A percentile compares a stretch with the other conserved stretches of the same genome.
phyloP scores from a whole-genome alignment of 2,329 filamentous ascomycete species.

The Chalaropsis ovoidea region DNA sequence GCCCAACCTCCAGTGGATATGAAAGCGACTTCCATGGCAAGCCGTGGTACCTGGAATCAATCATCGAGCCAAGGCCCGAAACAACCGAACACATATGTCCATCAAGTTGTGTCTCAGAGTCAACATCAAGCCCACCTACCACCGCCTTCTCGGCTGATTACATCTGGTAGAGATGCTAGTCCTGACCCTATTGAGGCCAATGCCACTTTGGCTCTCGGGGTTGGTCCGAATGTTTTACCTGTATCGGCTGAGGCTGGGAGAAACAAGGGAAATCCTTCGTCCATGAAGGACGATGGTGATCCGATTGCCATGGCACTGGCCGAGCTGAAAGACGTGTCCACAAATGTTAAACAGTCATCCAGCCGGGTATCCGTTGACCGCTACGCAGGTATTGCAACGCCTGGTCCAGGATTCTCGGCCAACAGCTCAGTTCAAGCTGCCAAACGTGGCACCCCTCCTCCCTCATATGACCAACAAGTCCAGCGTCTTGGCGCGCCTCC shows the following conservation, averaged over 20 bases:
- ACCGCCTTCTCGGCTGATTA: slow-evolving; percentile 32
- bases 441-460: slow-evolving; percentile 68
- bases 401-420: slow-evolving; percentile 44
- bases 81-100: slow-evolving; percentile 23
- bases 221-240: slow-evolving; percentile 92
- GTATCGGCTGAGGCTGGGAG: slow-evolving; percentile 50
- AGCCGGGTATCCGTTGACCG: slow-evolving; percentile 87
- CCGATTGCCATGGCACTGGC: slow-evolving; percentile 88
- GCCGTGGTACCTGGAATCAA: slow-evolving; percentile 51
- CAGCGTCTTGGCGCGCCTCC: slow-evolving; percentile 79
- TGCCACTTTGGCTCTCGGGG: slow-evolving; percentile 83
- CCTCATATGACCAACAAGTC: slow-evolving; percentile 70
- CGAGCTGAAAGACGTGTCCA: slow-evolving; percentile 72
- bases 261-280: slow-evolving; percentile 29
- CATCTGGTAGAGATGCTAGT: slow-evolving; percentile 44
- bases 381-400: slow-evolving; percentile 86
- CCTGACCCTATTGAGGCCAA: slow-evolving; percentile 84
- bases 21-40: slow-evolving; percentile 34
- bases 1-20: slow-evolving; percentile 27
- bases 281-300: slow-evolving; percentile 50
- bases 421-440: slow-evolving; percentile 43
- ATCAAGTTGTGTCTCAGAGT: slow-evolving; percentile 4
- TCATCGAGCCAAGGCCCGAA: slow-evolving; percentile 27
- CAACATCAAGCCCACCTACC: slow-evolving; percentile 12
- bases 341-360: slow-evolving; percentile 61